Base-by-base conservation (phyloP, 306 rosid genomes). In the Clitoria ternatea region DNA sequence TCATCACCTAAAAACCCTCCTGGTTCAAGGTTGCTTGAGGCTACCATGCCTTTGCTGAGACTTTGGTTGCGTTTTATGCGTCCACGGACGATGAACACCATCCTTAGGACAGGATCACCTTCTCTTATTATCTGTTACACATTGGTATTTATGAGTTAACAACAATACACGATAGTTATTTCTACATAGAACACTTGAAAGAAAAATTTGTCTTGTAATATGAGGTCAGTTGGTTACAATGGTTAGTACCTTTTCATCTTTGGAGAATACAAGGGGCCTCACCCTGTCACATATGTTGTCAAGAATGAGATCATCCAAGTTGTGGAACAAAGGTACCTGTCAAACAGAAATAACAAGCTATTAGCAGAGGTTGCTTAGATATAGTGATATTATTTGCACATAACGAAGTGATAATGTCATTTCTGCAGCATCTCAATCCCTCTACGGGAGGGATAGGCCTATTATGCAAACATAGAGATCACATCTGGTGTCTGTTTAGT, bases 211-310 rank as follows among this genome's bases (percentile, higher is more conserved):
- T 29, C 4, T 43, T n/a, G n/a, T n/a, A 1, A 7, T 8, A 47
- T 35, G 3, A 1, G n/a, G 37, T 42, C 30, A 52, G 47, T 33
- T 63, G 69, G 11, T 23, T 55, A 24, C 52, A 49, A 49, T 57
- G 42, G 24, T 59, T 17, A 30, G 12, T 4, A 94, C 99, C 99
- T 94, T 94, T 80, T 94, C 99, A 10, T 94, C 96, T 79, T 83
- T 91, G 19, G 96, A 87, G 87, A 89, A 91, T 53, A 94, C 92
- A 4, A 94, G 74, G 6, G 97, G 99, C 74, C 69, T 87, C 68
- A 94, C 96, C 68, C 96, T 76, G 12, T 94, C 99, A 10, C 99
- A 94, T 1, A 94, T 94, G 85, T 94, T 94, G 90, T 94, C 99
- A 47, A 89, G 97, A 81, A 94, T 91, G 68, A 94, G 97, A 24